Conservation (phyloP, 2,329 filamentous ascomycete genomes). For the Trichoderma aggressivum region DNA sequence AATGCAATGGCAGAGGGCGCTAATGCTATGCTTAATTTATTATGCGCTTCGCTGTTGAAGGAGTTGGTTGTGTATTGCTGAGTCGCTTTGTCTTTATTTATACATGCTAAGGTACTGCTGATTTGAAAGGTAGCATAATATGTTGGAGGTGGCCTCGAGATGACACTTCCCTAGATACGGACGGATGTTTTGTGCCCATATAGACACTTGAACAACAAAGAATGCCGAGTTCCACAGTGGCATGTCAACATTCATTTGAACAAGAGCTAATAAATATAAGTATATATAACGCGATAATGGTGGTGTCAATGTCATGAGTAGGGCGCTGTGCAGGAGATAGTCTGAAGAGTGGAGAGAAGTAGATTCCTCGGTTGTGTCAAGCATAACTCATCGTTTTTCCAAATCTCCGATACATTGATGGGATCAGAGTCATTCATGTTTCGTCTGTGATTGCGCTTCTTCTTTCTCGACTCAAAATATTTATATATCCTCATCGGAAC, state of each 20-base stretch:
- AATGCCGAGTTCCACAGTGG: neutral
- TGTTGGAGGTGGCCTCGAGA: no score
- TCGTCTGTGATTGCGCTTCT: neutral
- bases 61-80: neutral
- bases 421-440: neutral
- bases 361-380: neutral
- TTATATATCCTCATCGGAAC: neutral
- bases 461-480: neutral
- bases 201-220: neutral
- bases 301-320: neutral
- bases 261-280: neutral
- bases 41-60: neutral
- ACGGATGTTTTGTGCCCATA: neutral
- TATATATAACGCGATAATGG: neutral
- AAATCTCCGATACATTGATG: neutral
- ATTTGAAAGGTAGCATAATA: neutral
- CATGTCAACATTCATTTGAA: neutral
- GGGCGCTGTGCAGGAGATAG: neutral
- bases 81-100: neutral
- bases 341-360: neutral
- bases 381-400: neutral
- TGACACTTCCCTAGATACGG: neutral
- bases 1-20: neutral
- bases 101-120: neutral
- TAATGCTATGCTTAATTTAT: neutral